Base-by-base conservation (phyloP, 169 alveolate genomes). In the Plasmodium gaboni region DNA sequence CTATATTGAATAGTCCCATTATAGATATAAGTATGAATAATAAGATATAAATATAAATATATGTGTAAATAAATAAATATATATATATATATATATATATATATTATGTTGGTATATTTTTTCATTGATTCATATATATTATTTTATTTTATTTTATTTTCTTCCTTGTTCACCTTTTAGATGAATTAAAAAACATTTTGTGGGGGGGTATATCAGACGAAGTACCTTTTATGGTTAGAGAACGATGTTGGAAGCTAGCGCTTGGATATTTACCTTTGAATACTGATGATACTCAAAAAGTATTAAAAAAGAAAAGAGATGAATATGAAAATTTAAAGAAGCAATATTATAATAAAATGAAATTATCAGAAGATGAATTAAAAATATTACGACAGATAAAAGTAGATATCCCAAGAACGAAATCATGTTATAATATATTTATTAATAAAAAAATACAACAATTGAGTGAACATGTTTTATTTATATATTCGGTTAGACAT, bases 371-470 rank as follows among this genome's bases (percentile, higher is more conserved):
- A 59, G 93, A 73, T 4, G 89, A 73, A 46, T 17, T 69, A 46
- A 70, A 74, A 74, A 87, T 92, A 59, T 83, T 89, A 55, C 91
- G 93, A 59, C 96, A 97, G 94, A 96, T 97, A 28, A 94, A 88
- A 72, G 97, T 96, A 42, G 99, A 97, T 87, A 87, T 96, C 50
- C 98, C 99, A 10, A 74, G 99, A 63, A 97, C 99, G 8, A 93
- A 92, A 74, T 95, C 96, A 12, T 96, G 95, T 67, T 80, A 91
- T 53, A 91, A 94, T 60, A 86, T 95, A 53, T 94, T 97, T 91
- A 93, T 91, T 78, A 93, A 94, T 73, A 93, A 95, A 46, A 92
- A 93, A 59, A 92, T 97, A 19, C 97, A 95, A 86, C 88, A 73
- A 55, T 87, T 96, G 89, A 95, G 97, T 96, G 98, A 95, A 86